phyloP scores from a whole-genome alignment of 1,284 basidiomycete genomes.

The Agaricales sp. region DNA sequence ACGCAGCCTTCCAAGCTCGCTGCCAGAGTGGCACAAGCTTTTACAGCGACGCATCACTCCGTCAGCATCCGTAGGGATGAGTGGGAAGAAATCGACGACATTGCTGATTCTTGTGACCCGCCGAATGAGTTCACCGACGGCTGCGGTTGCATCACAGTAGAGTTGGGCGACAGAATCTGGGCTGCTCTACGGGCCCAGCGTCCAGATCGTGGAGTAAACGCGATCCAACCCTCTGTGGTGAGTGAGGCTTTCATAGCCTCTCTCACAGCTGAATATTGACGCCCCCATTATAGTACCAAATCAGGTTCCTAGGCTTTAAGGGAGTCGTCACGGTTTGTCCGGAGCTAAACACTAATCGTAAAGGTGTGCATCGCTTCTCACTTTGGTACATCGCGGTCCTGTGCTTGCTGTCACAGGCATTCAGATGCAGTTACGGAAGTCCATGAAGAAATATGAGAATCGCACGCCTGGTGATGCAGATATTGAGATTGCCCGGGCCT shows the following conservation, averaged over 20 bases:
- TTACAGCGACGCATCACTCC: constrained; percentile 69
- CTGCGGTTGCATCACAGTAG: constrained; percentile 60
- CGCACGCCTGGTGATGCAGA: constrained; percentile 30
- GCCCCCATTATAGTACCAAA: constrained; percentile 45
- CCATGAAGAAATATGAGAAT: constrained; percentile 68
- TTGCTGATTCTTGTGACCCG: background rate
- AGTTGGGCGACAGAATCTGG: constrained; percentile 51
- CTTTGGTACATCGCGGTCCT: background rate
- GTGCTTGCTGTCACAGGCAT: constrained; percentile 22
- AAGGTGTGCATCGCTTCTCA: constrained; percentile 13
- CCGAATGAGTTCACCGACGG: constrained; percentile 61
- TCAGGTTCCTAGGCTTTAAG: constrained; percentile 70
- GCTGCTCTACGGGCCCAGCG: constrained; percentile 34
- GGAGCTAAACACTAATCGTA: constrained; percentile 26
- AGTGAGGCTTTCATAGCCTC: constrained; percentile 4
- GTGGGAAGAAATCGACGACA: constrained; percentile 34
- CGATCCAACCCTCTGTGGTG: constrained; percentile 47
- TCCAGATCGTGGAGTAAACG: constrained; percentile 20
- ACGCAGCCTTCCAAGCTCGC: constrained; percentile 65
- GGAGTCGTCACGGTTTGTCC: constrained; percentile 62
- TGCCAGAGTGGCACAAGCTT: constrained; percentile 73
- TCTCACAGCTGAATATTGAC: constrained; percentile 2
- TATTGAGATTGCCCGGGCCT: constrained; percentile 63
- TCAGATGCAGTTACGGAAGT: constrained; percentile 51
- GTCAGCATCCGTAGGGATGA: constrained; percentile 41